These are phyloP conservation scores for Hymenotorrendiella dingleyae DNA, from an alignment of 2,329 filamentous ascomycete species.

Conservation along the genomic window DNA sequence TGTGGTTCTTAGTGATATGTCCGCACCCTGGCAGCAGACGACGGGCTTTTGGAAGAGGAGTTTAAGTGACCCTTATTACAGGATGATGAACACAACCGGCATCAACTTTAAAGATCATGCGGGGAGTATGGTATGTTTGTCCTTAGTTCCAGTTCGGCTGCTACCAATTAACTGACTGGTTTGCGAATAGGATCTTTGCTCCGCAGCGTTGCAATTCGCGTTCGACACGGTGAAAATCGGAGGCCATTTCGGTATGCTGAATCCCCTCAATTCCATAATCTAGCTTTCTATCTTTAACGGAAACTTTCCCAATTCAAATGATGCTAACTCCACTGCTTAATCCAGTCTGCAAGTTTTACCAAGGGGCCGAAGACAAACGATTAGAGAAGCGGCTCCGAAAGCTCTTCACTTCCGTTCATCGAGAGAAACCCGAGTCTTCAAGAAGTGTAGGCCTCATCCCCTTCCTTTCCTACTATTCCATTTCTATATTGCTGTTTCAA, in stretches of 20 bases:
- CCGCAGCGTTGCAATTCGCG: slow-evolving; percentile 76
- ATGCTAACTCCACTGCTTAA: not conserved
- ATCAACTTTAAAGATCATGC: slow-evolving; percentile 81
- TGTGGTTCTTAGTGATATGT: slow-evolving; percentile 98
- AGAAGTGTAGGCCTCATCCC: slow-evolving; percentile 62
- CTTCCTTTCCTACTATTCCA: not conserved
- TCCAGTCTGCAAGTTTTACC: slow-evolving; percentile 94
- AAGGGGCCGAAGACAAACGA: slow-evolving; percentile 77
- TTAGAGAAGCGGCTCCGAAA: slow-evolving; percentile 69
- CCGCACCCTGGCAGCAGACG: slow-evolving; percentile 84
- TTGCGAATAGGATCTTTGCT: slow-evolving; percentile 70
- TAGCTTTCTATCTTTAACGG: not conserved
- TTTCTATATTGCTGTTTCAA: not conserved
- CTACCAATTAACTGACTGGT: not conserved
- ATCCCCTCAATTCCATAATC: not conserved
- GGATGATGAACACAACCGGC: slow-evolving; percentile 99
- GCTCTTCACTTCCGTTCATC: slow-evolving; percentile 72
- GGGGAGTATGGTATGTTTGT: slow-evolving; percentile 79
- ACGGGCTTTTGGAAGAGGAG: slow-evolving; percentile 76
- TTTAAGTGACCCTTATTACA: slow-evolving; percentile 91
- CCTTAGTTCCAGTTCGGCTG: not conserved
- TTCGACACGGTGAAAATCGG: slow-evolving; percentile 76
- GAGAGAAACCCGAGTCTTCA: slow-evolving; percentile 89
- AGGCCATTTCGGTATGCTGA: slow-evolving; percentile 61
- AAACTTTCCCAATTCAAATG: not conserved